Evolutionary conservation across 441 rosid species (phyloP), one percentile per base, ranked within the genome.

Genomic region (Gossypium davidsonii): DNA sequence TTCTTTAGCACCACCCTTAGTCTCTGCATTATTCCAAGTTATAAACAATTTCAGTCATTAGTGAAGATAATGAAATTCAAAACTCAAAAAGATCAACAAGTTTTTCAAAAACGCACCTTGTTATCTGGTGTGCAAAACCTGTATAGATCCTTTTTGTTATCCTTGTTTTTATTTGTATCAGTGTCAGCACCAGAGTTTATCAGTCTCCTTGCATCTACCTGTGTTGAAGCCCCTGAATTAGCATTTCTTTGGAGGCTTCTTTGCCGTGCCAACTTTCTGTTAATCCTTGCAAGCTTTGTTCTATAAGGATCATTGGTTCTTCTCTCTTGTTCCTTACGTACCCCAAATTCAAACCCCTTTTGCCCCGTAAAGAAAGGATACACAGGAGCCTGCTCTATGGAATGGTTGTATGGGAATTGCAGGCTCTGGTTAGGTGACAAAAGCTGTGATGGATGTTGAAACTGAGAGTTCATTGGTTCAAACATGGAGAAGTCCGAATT

Each of bases 201-300:
- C 23, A 46, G 74, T 80, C 76, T 85, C 80, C 71, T 83, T 26
- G 80, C 34, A 11, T 77, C 82, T 39, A 26, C 52, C 20, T 37
- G 85, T 21, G 12, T 26, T 8, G 73, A 66, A 64, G 72, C 60
- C 60, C 20, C 67, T 44, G 81, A 56, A 74, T 83, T 59, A 78
- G 82, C 73, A 60, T 49, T 77, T 67, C 79, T 84, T 58, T 81
- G 76, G 37, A 87, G 76, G 73, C 79, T 81, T 79, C 79, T 85
- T 25, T 82, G 87, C 67, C 91, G 85, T 3, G 95, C 95, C n/a
- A 85, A 70, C 76, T 82, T 93, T 70, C 97, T 71, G 46, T 79
- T 83, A 42, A 72, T 86, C 83, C 97, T 85, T 0, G 94, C 97
- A 58, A 84, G 37, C 88, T 84, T 90, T 0, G 89, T 81, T 57